These are phyloP conservation scores for Monosiga brevicollis DNA, from an alignment of 78 protist species.

Conservation along the genomic window DNA sequence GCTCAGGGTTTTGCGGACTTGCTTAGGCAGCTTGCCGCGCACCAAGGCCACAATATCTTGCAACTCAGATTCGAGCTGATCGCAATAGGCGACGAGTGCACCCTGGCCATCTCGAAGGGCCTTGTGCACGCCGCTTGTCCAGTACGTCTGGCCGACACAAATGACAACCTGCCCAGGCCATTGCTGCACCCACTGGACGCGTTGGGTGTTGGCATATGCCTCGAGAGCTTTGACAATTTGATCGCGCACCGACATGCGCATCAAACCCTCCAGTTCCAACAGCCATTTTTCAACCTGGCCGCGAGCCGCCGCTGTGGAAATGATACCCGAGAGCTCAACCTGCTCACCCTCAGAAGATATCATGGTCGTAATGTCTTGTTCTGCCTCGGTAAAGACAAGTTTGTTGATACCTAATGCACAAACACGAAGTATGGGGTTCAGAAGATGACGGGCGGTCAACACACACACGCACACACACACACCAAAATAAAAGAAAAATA, in stretches of 20 bases:
- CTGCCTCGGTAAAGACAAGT: conserved; percentile 21
- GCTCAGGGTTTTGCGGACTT: conserved; percentile 38
- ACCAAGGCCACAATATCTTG: conserved; percentile 29
- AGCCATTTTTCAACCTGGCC: conserved; percentile 75
- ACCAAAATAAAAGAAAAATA: too few species aligned
- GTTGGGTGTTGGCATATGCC: conserved; percentile 3
- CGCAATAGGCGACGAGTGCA: conserved; percentile 22
- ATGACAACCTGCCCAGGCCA: conserved; percentile 40
- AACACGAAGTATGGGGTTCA: too few species aligned
- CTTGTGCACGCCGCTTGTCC: conserved; percentile 52
- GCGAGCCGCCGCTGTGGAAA: conserved; percentile 16
- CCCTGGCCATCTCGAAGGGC: conserved; percentile 38
- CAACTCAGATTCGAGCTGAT: conserved; percentile 9
- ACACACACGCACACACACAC: too few species aligned
- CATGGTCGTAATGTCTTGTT: conserved; percentile 30
- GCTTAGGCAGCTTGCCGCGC: conserved; percentile 30
- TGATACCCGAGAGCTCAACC: conserved; percentile 14
- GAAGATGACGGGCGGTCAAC: too few species aligned
- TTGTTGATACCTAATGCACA: too few species aligned
- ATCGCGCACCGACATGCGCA: conserved; percentile 37
- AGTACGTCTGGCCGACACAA: conserved; percentile 37
- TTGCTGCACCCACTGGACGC: conserved; percentile 16
- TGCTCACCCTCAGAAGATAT: conserved; percentile 56
- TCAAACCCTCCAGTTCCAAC: conserved; percentile 30
- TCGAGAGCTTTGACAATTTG: background rate